phyloP scores from a whole-genome alignment of 345 rosid species.

The Rhodamnia rubescens region DNA sequence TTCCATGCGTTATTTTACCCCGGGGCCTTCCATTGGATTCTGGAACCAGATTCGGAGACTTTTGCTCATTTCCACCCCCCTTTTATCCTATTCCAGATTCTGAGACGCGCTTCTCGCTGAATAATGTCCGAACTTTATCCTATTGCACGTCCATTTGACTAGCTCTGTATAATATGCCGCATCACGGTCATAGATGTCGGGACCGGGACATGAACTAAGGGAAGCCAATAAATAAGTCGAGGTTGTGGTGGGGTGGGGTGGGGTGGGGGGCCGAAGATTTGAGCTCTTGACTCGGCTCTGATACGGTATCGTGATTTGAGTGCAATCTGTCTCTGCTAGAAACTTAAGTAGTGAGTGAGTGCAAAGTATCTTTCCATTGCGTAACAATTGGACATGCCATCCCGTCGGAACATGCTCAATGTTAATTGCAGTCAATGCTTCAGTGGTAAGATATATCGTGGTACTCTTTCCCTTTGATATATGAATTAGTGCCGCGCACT shows the following conservation, averaged over 20 bases:
- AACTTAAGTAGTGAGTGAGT: not conserved
- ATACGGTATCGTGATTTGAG: not conserved
- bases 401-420: not conserved
- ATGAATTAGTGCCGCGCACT: fast-evolving
- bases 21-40: not conserved
- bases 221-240: not conserved
- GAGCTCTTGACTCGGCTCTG: not conserved
- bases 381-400: not conserved
- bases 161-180: not conserved
- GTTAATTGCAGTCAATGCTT: not conserved
- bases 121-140: not conserved
- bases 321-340: not conserved
- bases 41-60: not conserved
- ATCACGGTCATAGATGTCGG: not conserved
- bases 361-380: not conserved
- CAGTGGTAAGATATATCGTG: not conserved
- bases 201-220: not conserved
- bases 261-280: not conserved
- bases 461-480: not conserved
- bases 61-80: not conserved
- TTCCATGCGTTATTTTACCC: not conserved
- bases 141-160: not conserved
- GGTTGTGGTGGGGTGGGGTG: not conserved
- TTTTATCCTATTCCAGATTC: not conserved
- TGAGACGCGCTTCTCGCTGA: not conserved